phyloP scores from a whole-genome alignment of 352 stramenopile species.

The Pythium utonaiense region DNA sequence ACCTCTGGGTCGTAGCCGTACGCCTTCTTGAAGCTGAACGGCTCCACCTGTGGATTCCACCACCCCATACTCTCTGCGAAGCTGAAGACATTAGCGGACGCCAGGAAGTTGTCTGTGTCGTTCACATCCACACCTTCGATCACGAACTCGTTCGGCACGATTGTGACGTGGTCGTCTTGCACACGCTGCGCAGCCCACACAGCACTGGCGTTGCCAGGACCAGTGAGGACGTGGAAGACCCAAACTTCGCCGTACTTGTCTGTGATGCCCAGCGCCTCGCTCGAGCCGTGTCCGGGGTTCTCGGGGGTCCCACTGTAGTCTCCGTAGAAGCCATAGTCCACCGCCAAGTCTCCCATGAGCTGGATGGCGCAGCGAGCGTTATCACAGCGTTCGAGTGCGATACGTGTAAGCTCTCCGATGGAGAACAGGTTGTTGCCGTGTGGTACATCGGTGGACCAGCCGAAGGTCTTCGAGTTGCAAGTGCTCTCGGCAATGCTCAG shows the following conservation, averaged over 20 bases:
- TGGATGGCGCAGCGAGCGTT: slow-evolving; percentile 77
- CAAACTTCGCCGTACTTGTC: slow-evolving; percentile 90
- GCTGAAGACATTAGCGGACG: slow-evolving; percentile 79
- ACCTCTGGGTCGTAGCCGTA: slow-evolving; percentile 60
- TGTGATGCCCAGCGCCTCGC: slow-evolving; percentile 83
- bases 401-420: slow-evolving; percentile 87
- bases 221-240: slow-evolving; percentile 94
- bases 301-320: slow-evolving; percentile 75
- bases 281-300: slow-evolving; percentile 55
- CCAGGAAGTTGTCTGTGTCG: slow-evolving; percentile 85
- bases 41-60: slow-evolving; percentile 51
- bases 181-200: slow-evolving; percentile 93
- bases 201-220: slow-evolving; percentile 77
- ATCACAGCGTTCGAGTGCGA: slow-evolving; percentile 88
- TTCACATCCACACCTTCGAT: slow-evolving; percentile 86
- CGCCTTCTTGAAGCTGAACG: slow-evolving; percentile 68
- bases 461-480: slow-evolving; percentile 81
- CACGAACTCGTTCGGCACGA: slow-evolving; percentile 92
- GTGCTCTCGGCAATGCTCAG: slow-evolving; percentile 94
- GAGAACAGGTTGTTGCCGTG: slow-evolving; percentile 87
- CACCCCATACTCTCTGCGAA: slow-evolving; percentile 86
- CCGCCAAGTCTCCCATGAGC: slow-evolving; percentile 91
- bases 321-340: slow-evolving; percentile 93
- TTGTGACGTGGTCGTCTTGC: slow-evolving; percentile 85
- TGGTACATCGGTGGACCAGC: slow-evolving; percentile 50